These are phyloP conservation scores for Diaporthe ampelina DNA, from an alignment of 2,329 filamentous ascomycete genomes.

Conservation along the genomic window DNA sequence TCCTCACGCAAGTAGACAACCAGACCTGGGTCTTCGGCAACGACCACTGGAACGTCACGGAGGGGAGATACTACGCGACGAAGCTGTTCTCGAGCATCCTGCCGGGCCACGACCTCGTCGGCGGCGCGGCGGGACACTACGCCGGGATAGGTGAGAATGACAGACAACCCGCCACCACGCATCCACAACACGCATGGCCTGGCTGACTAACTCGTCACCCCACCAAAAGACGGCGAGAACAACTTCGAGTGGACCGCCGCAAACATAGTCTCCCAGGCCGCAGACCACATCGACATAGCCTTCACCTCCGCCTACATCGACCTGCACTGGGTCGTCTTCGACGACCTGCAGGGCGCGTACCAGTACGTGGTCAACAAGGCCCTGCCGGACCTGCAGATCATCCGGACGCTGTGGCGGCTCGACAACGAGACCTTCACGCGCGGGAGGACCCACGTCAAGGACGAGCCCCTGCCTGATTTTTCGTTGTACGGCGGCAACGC, in stretches of 20 bases:
- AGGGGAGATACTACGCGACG: conserved; percentile 45
- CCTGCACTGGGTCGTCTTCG: conserved; percentile 66
- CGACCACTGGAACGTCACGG: conserved; percentile 47
- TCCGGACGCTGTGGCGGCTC: conserved; percentile 64
- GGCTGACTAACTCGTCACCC: background rate
- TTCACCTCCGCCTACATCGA: conserved; percentile 63
- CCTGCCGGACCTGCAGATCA: conserved; percentile 62
- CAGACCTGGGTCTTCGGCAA: conserved; percentile 52
- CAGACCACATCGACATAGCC: conserved; percentile 58
- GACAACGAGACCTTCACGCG: conserved; percentile 63
- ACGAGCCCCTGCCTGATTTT: conserved; percentile 59
- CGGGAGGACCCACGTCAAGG: conserved; percentile 60
- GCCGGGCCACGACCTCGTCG: conserved; percentile 49
- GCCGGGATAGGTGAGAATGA: conserved; percentile 51
- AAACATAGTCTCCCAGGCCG: conserved; percentile 52
- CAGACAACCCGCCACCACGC: no score
- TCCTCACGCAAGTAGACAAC: conserved; percentile 47
- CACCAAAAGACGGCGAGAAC: conserved; percentile 59
- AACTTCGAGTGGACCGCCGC: conserved; percentile 64
- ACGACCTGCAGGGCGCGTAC: conserved; percentile 64
- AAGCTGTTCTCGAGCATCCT: conserved; percentile 43
- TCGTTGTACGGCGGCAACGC: conserved; percentile 54
- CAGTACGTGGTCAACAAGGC: conserved; percentile 67
- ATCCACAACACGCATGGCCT: no score
- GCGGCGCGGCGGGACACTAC: conserved; percentile 50